These are phyloP conservation scores for Suhomyces faveliae DNA, from an alignment of 805 yeast species.

Conservation along the genomic window DNA sequence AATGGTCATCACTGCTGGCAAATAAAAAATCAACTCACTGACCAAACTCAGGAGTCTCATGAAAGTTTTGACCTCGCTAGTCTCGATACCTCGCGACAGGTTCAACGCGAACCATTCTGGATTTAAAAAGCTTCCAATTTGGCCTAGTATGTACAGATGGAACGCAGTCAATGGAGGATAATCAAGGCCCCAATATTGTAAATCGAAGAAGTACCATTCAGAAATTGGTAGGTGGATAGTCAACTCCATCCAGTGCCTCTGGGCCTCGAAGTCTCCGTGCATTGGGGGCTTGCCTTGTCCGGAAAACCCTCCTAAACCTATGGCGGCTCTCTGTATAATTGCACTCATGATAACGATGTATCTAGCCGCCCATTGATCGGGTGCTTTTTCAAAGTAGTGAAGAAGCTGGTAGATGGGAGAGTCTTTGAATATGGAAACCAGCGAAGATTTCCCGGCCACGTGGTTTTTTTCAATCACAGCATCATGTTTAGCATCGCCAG, in stretches of 20 bases:
- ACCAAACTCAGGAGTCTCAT: constrained; percentile 80
- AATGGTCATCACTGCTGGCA: constrained; percentile 76
- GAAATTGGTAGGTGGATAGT: constrained; percentile 71
- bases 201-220: constrained; percentile 87
- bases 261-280: constrained; percentile 97
- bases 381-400: constrained; percentile 75
- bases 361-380: constrained; percentile 87
- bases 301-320: constrained; percentile 86
- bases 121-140: constrained; percentile 62
- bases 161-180: constrained; percentile 96
- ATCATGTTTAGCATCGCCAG: neutral
- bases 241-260: constrained; percentile 96
- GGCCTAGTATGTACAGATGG: constrained; percentile 81
- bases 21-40: constrained; percentile 70
- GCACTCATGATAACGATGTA: constrained; percentile 73
- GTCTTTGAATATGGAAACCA: constrained; percentile 32
- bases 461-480: neutral
- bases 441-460: neutral
- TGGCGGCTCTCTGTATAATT: constrained; percentile 73
- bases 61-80: constrained; percentile 63
- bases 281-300: constrained; percentile 73
- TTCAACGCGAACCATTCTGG: constrained; percentile 75
- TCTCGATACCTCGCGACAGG: constrained; percentile 73
- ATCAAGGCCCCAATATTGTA: constrained; percentile 94
- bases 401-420: constrained; percentile 78